These are phyloP conservation scores for Cystofilobasidium bisporidii DNA, from an alignment of 768 basidiomycete species.

Conservation along the genomic window DNA sequence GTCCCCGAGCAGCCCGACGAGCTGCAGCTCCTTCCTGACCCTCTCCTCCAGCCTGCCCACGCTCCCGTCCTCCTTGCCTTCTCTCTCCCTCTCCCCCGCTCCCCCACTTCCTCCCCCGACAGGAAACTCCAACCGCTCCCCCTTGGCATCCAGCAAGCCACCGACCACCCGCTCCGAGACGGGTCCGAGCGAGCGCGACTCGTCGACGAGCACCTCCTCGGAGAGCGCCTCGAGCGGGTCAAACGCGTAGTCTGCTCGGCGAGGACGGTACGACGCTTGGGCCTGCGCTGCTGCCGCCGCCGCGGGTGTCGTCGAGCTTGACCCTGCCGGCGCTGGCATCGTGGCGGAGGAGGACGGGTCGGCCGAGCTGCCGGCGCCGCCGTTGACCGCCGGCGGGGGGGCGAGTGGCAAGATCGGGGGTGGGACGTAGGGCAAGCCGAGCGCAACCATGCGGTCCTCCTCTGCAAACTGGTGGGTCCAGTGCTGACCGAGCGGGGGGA, in stretches of 20 bases:
- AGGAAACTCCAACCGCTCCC: not conserved
- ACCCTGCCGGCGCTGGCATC: not conserved
- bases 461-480: constrained; percentile 91
- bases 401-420: constrained; percentile 25
- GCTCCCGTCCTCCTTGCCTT: not conserved
- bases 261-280: constrained; percentile 10
- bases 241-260: constrained; percentile 18
- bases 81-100: constrained; percentile 49
- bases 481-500: constrained; percentile 78
- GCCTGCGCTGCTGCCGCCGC: not conserved
- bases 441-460: constrained; percentile 48
- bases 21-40: constrained; percentile 42
- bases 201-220: constrained; percentile 59
- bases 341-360: not conserved
- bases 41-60: constrained; percentile 42
- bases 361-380: too few relatives aligned
- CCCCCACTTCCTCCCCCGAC: not conserved
- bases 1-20: constrained; percentile 46
- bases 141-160: constrained; percentile 30
- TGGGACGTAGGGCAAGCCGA: constrained; percentile 7
- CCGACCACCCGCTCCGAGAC: constrained; percentile 61
- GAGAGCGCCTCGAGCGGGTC: constrained; percentile 63
- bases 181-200: constrained; percentile 75
- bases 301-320: too few relatives aligned
- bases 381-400: constrained; percentile 15